phyloP scores from a whole-genome alignment of 2,329 filamentous ascomycete genomes.

The Phoma herbarum region DNA sequence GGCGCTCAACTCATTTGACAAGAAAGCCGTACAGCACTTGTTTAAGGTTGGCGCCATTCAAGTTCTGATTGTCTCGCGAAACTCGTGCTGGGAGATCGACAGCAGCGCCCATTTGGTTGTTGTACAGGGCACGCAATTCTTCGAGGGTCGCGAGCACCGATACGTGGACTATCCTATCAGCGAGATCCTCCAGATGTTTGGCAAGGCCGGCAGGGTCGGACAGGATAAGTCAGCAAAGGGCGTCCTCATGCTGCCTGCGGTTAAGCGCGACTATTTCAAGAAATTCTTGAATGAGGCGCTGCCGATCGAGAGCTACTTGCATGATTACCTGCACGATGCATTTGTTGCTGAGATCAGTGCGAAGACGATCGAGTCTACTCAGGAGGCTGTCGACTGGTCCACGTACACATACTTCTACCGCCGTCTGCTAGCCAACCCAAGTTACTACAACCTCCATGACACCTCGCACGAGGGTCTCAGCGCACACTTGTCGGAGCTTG shows the following conservation, averaged over 20 bases:
- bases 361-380: conserved; percentile 92
- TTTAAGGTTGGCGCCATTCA: conserved; percentile 91
- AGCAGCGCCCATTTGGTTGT: conserved; percentile 89
- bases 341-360: conserved; percentile 98
- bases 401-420: conserved; percentile 99
- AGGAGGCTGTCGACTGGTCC: conserved; percentile 97
- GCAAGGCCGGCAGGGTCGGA: conserved; percentile 82
- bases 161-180: conserved; percentile 96
- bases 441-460: conserved; percentile 90
- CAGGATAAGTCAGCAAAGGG: conserved; percentile 84
- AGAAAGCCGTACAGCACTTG: conserved; percentile 90
- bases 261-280: conserved; percentile 97
- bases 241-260: conserved; percentile 94
- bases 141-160: conserved; percentile 93
- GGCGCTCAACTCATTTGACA: conserved; percentile 86
- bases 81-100: conserved; percentile 96
- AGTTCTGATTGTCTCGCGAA: conserved; percentile 80
- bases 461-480: conserved; percentile 93
- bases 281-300: conserved; percentile 97
- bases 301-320: conserved; percentile 92
- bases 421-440: conserved; percentile 91
- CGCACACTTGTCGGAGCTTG: conserved; percentile 90
- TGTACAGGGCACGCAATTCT: conserved; percentile 98
- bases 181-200: conserved; percentile 97
- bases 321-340: conserved; percentile 90